Base-by-base conservation (phyloP, 2,329 filamentous ascomycete species). In the Scedosporium aurantiacum region DNA sequence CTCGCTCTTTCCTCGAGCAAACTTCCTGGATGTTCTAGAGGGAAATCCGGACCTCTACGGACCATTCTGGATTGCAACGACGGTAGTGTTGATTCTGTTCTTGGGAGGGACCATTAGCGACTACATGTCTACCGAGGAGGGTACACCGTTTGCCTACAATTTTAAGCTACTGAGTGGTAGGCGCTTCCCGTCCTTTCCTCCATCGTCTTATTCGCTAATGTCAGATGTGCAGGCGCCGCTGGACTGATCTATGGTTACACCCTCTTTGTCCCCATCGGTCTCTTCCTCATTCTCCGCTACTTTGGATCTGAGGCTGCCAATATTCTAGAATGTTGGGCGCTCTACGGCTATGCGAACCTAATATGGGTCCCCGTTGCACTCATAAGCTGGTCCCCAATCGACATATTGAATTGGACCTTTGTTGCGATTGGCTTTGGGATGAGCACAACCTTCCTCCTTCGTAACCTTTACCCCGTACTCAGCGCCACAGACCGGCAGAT, bases 21-120 rank as follows among this genome's bases (percentile, higher is more conserved):
- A 96, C 79, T 99, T 99, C 76, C 86, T 99, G 65, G 94, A 99
- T 71, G 91, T 97, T 41, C 82, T 99, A 28, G 94, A 99, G 72
- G 94, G 94, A 21, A 97, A 97, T 73, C 90, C 94, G 1, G 94
- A 99, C 71, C 78, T 99, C 40, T 99, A 99, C 78, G 93, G 93
- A 1, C 94, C 94, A 1, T 91, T 97, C 71, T 99, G 94, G 94
- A 97, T 99, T 76, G 94, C 94, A 8, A 97, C 94, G 0, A 97
- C 94, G 0, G 94, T 99, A 8, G 88, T 99, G 12, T 83, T 99
- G 65, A 97, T 99, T 63, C 77, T 99, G 37, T 99, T 99, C 75
- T 74, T 99, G 54, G 94, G 93, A 1, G 94, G 94, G 12, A 97
- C 94, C 0, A 96, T 99, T 66, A 95, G 88, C 71, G 88, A 94